Evolutionary conservation across 139 green algal genomes (phyloP).

Genomic region (Coelastrella sp.): DNA sequence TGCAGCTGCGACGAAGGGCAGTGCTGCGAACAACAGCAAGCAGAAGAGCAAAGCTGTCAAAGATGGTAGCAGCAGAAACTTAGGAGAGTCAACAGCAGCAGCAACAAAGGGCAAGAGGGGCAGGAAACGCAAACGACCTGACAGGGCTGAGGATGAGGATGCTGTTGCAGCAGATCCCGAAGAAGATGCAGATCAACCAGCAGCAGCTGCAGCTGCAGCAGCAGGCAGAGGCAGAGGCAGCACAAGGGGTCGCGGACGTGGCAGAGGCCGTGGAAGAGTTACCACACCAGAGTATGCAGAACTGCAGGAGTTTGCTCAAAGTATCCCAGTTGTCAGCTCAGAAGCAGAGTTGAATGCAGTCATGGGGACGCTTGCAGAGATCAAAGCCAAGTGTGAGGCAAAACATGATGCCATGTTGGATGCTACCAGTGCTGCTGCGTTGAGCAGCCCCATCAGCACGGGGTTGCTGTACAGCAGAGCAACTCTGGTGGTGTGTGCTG

Average conservation of each 20-base stretch:
- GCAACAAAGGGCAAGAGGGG: neutral
- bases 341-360: neutral
- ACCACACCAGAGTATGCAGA: no score
- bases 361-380: no score
- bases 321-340: no score
- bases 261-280: no score
- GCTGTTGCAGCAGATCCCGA: neutral
- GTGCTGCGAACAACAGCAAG: neutral
- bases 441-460: neutral
- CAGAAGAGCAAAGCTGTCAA: neutral
- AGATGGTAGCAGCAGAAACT: no score
- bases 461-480: slow-evolving; percentile 29
- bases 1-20: slow-evolving; percentile 14
- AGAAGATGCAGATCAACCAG: neutral
- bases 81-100: no score
- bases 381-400: no score
- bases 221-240: slow-evolving; percentile 11
- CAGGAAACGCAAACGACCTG: neutral
- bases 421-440: neutral
- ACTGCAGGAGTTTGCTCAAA: no score
- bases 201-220: neutral
- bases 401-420: neutral
- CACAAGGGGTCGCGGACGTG: neutral
- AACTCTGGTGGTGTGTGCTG: slow-evolving; percentile 42
- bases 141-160: neutral